Evolutionary conservation across 768 basidiomycete species (phyloP).

Genomic region (Hygrocybe coccinea): DNA sequence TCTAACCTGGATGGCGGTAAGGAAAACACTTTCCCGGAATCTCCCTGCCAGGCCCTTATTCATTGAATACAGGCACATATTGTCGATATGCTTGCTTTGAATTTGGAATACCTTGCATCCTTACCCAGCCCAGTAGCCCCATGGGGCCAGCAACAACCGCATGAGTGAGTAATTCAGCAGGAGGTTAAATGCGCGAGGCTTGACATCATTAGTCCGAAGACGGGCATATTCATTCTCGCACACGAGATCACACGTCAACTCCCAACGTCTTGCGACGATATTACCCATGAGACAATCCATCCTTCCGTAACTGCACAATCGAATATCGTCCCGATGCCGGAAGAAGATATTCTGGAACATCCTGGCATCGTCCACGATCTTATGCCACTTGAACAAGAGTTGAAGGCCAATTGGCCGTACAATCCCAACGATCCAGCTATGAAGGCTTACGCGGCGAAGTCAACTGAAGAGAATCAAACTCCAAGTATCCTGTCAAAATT

Average conservation of each 20-base stretch:
- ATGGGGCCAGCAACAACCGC: slow-evolving; percentile 61
- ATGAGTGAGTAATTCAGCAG: slow-evolving; percentile 44
- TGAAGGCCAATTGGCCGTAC: slow-evolving; percentile 47
- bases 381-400: slow-evolving; percentile 47
- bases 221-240: slow-evolving; percentile 51
- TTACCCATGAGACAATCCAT: slow-evolving; percentile 59
- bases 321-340: slow-evolving; percentile 25
- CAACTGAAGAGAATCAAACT: not conserved
- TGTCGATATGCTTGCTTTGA: slow-evolving; percentile 50
- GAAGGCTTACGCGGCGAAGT: not conserved
- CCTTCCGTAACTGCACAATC: slow-evolving; percentile 51
- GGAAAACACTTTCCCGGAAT: not conserved
- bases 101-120: slow-evolving; percentile 47
- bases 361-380: slow-evolving; percentile 43
- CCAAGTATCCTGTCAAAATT: not conserved
- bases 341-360: slow-evolving; percentile 31
- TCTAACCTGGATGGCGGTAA: slow-evolving; percentile 61
- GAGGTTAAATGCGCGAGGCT: slow-evolving; percentile 5
- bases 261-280: slow-evolving; percentile 39
- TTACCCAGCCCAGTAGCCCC: slow-evolving; percentile 48
- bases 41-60: not conserved
- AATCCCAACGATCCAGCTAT: slow-evolving; percentile 17
- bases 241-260: slow-evolving; percentile 42
- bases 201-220: slow-evolving; percentile 15
- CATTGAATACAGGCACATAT: slow-evolving; percentile 47